A percentile compares a stretch with the other conserved stretches of the same genome.
Evolutionary conservation across 208 protist genomes (phyloP).

Genomic region (Trypanosoma cruzi): DNA sequence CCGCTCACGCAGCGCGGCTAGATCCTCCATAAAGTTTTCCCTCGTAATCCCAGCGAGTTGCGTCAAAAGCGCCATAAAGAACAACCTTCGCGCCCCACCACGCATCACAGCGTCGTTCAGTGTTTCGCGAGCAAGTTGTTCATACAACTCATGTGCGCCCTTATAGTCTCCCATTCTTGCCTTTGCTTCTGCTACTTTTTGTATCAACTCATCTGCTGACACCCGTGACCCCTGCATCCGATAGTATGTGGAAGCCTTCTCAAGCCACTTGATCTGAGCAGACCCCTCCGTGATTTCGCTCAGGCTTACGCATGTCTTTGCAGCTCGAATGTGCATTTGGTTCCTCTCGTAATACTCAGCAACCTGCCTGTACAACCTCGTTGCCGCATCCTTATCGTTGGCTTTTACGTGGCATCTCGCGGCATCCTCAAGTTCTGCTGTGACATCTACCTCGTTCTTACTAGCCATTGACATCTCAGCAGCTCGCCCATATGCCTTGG

Average conservation of each 20-base stretch:
- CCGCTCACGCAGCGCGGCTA: constrained; percentile 66
- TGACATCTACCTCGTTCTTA: constrained; percentile 66
- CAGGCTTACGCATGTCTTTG: constrained; percentile 63
- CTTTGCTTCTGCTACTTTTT: constrained; percentile 80
- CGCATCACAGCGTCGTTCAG: constrained; percentile 77
- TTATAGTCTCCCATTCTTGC: constrained; percentile 67
- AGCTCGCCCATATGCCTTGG: constrained; percentile 67
- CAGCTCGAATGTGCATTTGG: constrained; percentile 66
- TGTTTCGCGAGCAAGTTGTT: constrained; percentile 67
- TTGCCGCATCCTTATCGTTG: constrained; percentile 40
- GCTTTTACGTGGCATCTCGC: constrained; percentile 62
- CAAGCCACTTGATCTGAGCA: constrained; percentile 69
- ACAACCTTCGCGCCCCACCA: constrained; percentile 70
- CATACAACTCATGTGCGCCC: constrained; percentile 64
- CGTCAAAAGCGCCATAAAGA: constrained; percentile 81
- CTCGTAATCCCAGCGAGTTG: constrained; percentile 72
- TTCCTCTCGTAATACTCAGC: constrained; percentile 68
- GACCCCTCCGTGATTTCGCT: constrained; percentile 59
- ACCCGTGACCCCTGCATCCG: constrained; percentile 67
- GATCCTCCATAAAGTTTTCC: constrained; percentile 59
- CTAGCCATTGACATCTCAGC: constrained; percentile 67
- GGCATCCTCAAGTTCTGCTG: constrained; percentile 71
- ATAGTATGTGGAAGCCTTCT: constrained; percentile 71
- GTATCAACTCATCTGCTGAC: constrained; percentile 61
- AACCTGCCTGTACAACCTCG: constrained; percentile 36